These are phyloP conservation scores for Barnettozyma vustinii DNA, from an alignment of 805 yeast genomes.

Conservation along the genomic window DNA sequence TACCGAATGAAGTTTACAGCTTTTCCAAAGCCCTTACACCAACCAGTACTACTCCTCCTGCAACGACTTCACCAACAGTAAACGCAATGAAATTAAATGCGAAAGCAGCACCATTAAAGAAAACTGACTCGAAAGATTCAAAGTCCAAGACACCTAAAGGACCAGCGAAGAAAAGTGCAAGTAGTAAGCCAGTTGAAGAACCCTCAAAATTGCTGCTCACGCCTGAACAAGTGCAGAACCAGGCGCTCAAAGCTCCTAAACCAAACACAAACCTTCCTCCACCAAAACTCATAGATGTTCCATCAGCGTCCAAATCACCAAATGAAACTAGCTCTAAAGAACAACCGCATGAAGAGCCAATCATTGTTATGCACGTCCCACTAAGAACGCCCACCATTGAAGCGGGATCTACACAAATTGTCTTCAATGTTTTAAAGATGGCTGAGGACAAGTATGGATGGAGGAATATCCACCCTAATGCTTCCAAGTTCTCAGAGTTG, in stretches of 20 bases:
- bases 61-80: not conserved
- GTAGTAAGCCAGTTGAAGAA: conserved; percentile 1
- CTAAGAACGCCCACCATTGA: conserved; percentile 42
- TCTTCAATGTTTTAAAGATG: conserved; percentile 63
- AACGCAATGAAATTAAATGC: not conserved
- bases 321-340: not conserved
- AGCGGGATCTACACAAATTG: conserved; percentile 57
- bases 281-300: conserved; percentile 16
- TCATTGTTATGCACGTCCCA: conserved; percentile 52
- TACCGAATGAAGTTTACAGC: not conserved
- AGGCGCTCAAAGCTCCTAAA: conserved; percentile 17
- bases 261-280: conserved; percentile 16
- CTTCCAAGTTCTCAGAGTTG: conserved; percentile 48
- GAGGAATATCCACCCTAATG: conserved; percentile 62
- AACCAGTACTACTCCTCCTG: not conserved
- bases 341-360: conserved; percentile 31
- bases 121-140: not conserved
- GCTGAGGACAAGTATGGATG: conserved; percentile 87
- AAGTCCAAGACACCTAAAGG: not conserved
- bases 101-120: not conserved
- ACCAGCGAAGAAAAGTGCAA: not conserved
- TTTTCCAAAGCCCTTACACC: not conserved
- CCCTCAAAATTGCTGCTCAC: conserved; percentile 10
- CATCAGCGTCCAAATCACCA: not conserved
- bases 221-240: conserved; percentile 17